Percentiles rank a stretch among this genome's conserved stretches.
Evolutionary conservation across 495 filamentous ascomycete genomes (phyloP).

Genomic region (Trichocladium uniseriatum): DNA sequence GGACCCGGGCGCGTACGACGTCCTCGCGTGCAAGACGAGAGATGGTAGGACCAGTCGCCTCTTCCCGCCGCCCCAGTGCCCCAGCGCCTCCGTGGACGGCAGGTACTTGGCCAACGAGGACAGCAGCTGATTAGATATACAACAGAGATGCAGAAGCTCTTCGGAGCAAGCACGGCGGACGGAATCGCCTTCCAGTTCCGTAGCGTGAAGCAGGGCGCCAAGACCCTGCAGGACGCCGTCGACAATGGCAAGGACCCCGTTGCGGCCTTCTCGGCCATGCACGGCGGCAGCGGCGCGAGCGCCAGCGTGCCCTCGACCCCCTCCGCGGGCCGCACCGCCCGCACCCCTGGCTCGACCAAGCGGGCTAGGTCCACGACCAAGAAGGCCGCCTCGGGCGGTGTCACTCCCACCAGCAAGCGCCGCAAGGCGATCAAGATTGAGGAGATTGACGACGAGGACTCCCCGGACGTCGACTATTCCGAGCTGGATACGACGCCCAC

Average conservation of each 20-base stretch:
- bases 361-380: constrained; percentile 1
- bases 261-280: constrained; percentile 5
- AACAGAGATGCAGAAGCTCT: constrained; percentile 36
- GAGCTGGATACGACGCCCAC: constrained; percentile 15
- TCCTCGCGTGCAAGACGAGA: neutral
- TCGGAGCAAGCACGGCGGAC: constrained; percentile 33
- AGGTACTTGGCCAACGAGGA: neutral
- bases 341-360: neutral
- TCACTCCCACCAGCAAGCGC: constrained; percentile 12
- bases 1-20: constrained; percentile 4
- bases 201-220: constrained; percentile 32
- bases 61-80: neutral
- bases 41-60: constrained; percentile 8
- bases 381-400: constrained; percentile 6
- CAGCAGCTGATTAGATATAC: constrained; percentile 2
- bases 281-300: neutral
- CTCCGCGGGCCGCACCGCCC: neutral
- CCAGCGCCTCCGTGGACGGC: neutral
- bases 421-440: constrained; percentile 8
- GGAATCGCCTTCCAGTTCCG: constrained; percentile 43
- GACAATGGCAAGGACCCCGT: constrained; percentile 22
- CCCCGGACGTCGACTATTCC: constrained; percentile 20
- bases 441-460: constrained; percentile 17
- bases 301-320: neutral
- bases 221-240: constrained; percentile 29